A percentile compares a stretch with the other conserved stretches of the same genome.
Evolutionary conservation across 192 early-diverging fungal genomes (phyloP).

Genomic region (Backusella australiensis): DNA sequence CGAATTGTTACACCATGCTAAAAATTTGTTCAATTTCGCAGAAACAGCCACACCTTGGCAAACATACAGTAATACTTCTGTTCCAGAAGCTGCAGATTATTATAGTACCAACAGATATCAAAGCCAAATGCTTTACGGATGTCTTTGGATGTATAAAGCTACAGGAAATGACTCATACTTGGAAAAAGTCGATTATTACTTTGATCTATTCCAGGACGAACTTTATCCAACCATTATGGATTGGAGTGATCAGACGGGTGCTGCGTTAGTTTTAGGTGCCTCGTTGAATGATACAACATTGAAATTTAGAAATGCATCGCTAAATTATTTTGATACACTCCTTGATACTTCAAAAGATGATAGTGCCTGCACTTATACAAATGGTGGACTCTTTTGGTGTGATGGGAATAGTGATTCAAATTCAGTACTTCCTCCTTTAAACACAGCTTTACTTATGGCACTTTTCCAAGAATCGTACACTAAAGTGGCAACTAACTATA

Average conservation of each 20-base stretch:
- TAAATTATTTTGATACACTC: conserved; percentile 33
- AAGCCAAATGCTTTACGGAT: conserved; percentile 47
- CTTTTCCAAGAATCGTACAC: conserved; percentile 3
- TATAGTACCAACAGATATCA: conserved; percentile 39
- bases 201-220: conserved; percentile 29
- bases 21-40: conserved; percentile 38
- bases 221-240: conserved; percentile 28
- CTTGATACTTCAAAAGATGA: neutral
- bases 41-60: conserved; percentile 38
- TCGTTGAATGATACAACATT: conserved; percentile 15
- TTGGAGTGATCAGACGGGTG: conserved; percentile 44
- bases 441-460: conserved; percentile 28
- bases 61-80: conserved; percentile 32
- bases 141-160: conserved; percentile 48
- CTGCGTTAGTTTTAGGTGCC: conserved; percentile 39
- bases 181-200: conserved; percentile 32
- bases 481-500: neutral
- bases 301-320: conserved; percentile 26
- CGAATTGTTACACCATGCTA: conserved; percentile 40
- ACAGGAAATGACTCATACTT: conserved; percentile 38
- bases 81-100: conserved; percentile 25
- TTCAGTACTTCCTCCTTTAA: conserved; percentile 10
- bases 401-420: conserved; percentile 1
- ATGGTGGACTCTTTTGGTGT: conserved; percentile 35
- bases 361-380: conserved; percentile 1